These are phyloP conservation scores for Leucocoprinus sp. DNA, from an alignment of 768 basidiomycete species.

Conservation along the genomic window DNA sequence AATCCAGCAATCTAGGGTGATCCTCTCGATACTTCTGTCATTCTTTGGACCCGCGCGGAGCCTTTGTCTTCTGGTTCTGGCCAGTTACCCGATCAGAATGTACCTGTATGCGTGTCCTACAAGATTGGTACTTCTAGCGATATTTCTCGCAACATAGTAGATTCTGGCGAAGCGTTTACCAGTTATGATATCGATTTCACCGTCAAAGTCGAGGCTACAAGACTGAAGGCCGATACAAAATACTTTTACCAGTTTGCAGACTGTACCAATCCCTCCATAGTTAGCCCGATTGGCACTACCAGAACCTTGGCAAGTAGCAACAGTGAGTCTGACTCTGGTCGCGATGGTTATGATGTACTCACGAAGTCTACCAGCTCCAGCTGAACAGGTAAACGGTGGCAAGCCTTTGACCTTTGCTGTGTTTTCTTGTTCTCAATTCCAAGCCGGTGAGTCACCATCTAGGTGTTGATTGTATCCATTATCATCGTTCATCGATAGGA, in stretches of 20 bases:
- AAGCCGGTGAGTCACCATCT: conserved; percentile 38
- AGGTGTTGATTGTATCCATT: too few species aligned
- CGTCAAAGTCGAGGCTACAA: conserved; percentile 49
- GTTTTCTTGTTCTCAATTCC: conserved; percentile 51
- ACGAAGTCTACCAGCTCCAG: conserved; percentile 29
- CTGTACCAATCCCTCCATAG: conserved; percentile 35
- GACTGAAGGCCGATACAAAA: conserved; percentile 39
- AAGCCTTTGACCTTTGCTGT: conserved; percentile 46
- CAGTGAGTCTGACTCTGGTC: conserved; percentile 24
- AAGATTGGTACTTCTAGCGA: conserved; percentile 30
- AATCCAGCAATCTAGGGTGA: conserved; percentile 31
- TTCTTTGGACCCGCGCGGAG: conserved; percentile 51
- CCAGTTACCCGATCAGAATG: conserved; percentile 36
- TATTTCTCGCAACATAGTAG: conserved; percentile 26
- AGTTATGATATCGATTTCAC: conserved; percentile 53
- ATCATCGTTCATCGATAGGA: too few species aligned
- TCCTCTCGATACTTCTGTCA: conserved; percentile 43
- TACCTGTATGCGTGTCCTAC: conserved; percentile 43
- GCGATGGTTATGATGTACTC: not conserved
- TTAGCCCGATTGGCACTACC: conserved; percentile 42
- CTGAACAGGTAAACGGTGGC: conserved; percentile 40
- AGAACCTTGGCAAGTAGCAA: conserved; percentile 40
- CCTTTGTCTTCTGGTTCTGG: conserved; percentile 23
- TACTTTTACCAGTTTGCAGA: conserved; percentile 52
- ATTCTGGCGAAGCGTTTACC: conserved; percentile 44